Conservation (phyloP, 805 yeast species). For the Ascoidea rubescens region DNA sequence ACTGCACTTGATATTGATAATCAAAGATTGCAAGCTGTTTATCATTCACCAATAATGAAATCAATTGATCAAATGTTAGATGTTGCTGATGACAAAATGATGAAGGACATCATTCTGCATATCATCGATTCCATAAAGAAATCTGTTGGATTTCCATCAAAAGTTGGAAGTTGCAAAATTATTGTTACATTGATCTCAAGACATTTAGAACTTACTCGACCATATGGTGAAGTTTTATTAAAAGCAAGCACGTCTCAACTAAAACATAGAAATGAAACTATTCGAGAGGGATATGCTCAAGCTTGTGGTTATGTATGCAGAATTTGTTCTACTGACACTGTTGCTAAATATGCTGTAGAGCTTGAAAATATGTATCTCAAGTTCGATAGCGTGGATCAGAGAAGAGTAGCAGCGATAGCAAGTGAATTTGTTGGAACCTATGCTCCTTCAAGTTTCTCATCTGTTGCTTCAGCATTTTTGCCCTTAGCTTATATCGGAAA, state of each 20-base stretch:
- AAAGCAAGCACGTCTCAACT: slow-evolving; percentile 44
- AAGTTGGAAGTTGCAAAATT: slow-evolving; percentile 70
- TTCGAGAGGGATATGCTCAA: slow-evolving; percentile 62
- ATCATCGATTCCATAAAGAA: slow-evolving; percentile 44
- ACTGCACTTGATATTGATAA: slow-evolving; percentile 64
- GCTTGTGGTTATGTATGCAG: slow-evolving; percentile 72
- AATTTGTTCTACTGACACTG: slow-evolving; percentile 36
- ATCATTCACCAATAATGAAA: slow-evolving; percentile 80
- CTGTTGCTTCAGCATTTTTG: slow-evolving; percentile 47
- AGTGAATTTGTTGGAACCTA: slow-evolving; percentile 54
- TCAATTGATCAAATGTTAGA: slow-evolving; percentile 63
- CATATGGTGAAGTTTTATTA: slow-evolving; percentile 47
- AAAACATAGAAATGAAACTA: slow-evolving; percentile 56
- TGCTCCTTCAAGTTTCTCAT: slow-evolving; percentile 52
- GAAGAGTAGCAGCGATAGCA: slow-evolving; percentile 42
- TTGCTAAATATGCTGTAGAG: slow-evolving; percentile 37
- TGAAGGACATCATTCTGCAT: slow-evolving; percentile 33
- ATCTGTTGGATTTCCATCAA: slow-evolving; percentile 84
- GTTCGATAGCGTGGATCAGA: slow-evolving; percentile 23
- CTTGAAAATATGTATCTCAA: slow-evolving; percentile 48
- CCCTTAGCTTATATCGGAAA: slow-evolving; percentile 74
- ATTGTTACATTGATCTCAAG: slow-evolving; percentile 50
- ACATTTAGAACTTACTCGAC: slow-evolving; percentile 24
- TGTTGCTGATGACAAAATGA: slow-evolving; percentile 32
- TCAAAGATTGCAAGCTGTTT: slow-evolving; percentile 55